Conservation (phyloP, 2,329 filamentous ascomycete genomes). For the Curvularia verruculosa region DNA sequence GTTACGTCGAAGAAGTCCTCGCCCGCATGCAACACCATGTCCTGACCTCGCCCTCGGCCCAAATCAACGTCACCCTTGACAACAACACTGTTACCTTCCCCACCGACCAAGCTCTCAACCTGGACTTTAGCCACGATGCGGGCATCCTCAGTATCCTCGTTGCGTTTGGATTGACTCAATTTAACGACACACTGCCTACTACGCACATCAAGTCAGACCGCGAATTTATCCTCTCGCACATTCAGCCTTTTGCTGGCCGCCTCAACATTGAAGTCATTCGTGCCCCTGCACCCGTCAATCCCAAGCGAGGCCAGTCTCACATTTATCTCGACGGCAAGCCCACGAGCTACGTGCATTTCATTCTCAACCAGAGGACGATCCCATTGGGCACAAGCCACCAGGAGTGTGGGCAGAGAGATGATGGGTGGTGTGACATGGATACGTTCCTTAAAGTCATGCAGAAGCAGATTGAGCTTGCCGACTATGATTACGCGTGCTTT, state of each 20-base stretch:
- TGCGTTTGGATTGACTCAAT: slow-evolving; percentile 75
- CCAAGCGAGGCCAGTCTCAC: slow-evolving; percentile 27
- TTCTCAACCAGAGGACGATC: slow-evolving; percentile 75
- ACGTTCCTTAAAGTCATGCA: slow-evolving; percentile 70
- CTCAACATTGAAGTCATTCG: slow-evolving; percentile 77
- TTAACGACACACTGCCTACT: slow-evolving; percentile 64
- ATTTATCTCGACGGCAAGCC: slow-evolving; percentile 60
- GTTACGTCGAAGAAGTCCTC: slow-evolving; percentile 70
- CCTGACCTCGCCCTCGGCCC: slow-evolving; percentile 51
- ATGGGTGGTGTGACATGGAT: slow-evolving; percentile 78
- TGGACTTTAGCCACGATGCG: slow-evolving; percentile 80
- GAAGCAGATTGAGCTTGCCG: slow-evolving; percentile 62
- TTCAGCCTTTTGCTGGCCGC: slow-evolving; percentile 74
- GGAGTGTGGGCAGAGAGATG: slow-evolving; percentile 68
- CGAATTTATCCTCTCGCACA: slow-evolving; percentile 68
- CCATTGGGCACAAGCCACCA: slow-evolving; percentile 70
- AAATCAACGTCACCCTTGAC: slow-evolving; percentile 71
- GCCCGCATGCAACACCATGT: slow-evolving; percentile 71
- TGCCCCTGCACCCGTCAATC: slow-evolving; percentile 65
- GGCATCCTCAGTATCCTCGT: slow-evolving; percentile 73
- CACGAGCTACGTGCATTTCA: slow-evolving; percentile 75
- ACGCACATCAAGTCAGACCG: slow-evolving; percentile 61
- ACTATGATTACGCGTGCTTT: slow-evolving; percentile 71
- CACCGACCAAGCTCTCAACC: slow-evolving; percentile 73
- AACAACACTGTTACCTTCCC: slow-evolving; percentile 73